These are phyloP conservation scores for Neurospora sp. DNA, from an alignment of 495 filamentous ascomycete species.

Conservation along the genomic window DNA sequence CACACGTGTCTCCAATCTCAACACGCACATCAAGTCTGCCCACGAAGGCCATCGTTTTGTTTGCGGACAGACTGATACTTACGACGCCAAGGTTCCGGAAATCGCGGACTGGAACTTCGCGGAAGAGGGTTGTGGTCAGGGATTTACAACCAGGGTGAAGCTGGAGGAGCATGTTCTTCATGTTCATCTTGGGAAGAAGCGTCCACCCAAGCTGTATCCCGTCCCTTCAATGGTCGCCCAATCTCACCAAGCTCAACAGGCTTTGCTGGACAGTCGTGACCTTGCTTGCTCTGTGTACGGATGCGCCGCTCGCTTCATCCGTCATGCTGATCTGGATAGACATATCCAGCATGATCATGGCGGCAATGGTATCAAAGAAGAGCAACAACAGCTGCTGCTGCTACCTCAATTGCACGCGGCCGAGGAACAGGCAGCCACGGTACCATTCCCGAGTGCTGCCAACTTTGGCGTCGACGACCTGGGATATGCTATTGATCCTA, in stretches of 20 bases:
- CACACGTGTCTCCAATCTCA: slow-evolving; percentile 68
- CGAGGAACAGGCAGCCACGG: neutral
- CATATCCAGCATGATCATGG: slow-evolving; percentile 43
- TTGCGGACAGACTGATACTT: slow-evolving; percentile 56
- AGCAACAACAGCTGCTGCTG: slow-evolving; percentile 3
- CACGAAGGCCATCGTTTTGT: slow-evolving; percentile 63
- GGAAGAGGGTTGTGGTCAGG: slow-evolving; percentile 55
- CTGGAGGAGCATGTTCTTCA: slow-evolving; percentile 75
- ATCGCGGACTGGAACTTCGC: slow-evolving; percentile 51
- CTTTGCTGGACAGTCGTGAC: slow-evolving; percentile 45
- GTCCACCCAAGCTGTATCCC: slow-evolving; percentile 28
- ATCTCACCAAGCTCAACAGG: neutral
- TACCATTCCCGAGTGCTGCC: neutral
- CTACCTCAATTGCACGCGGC: neutral
- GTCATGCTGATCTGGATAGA: slow-evolving; percentile 55
- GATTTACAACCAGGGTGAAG: slow-evolving; percentile 58
- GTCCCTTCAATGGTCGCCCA: slow-evolving; percentile 11
- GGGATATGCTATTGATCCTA: neutral
- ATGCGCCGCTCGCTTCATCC: slow-evolving; percentile 52
- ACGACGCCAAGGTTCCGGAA: slow-evolving; percentile 39
- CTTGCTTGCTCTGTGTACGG: slow-evolving; percentile 43
- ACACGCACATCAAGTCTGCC: slow-evolving; percentile 61
- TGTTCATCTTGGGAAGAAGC: slow-evolving; percentile 53
- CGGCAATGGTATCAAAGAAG: slow-evolving; percentile 7
- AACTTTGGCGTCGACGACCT: neutral